phyloP scores from a whole-genome alignment of 1,139 yeast species.

The Yueomyces sp. region DNA sequence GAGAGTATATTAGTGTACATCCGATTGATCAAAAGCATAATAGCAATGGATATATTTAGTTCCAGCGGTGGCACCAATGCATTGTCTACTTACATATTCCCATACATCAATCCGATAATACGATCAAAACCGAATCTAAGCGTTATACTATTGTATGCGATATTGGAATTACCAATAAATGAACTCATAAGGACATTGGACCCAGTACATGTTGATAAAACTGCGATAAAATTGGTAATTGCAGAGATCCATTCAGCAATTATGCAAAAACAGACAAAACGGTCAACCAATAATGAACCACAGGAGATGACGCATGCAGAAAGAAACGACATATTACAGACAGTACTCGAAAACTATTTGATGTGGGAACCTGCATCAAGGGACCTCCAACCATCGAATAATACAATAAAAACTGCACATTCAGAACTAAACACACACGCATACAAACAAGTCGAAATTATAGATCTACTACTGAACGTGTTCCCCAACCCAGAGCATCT shows the following conservation, averaged over 20 bases:
- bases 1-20: constrained; percentile 63
- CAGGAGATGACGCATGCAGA: no score
- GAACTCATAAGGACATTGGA: constrained; percentile 3
- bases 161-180: constrained; percentile 37
- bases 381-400: no score
- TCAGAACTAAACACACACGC: no score
- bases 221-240: constrained; percentile 2
- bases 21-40: constrained; percentile 58
- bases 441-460: no score
- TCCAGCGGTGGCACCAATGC: constrained; percentile 47
- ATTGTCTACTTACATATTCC: constrained; percentile 23
- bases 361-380: constrained; percentile 79
- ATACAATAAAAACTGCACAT: no score
- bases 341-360: constrained; percentile 20
- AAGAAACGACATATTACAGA: constrained; percentile 1
- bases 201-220: constrained; percentile 23
- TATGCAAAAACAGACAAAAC: no score
- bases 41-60: constrained; percentile 41
- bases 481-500: no score
- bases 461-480: no score
- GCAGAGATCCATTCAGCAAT: no score
- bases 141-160: constrained; percentile 55
- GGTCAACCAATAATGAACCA: no score
- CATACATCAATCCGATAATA: constrained; percentile 28
- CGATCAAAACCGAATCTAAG: constrained; percentile 67